phyloP scores from a whole-genome alignment of 306 rosid genomes.

The Cucumis melo region DNA sequence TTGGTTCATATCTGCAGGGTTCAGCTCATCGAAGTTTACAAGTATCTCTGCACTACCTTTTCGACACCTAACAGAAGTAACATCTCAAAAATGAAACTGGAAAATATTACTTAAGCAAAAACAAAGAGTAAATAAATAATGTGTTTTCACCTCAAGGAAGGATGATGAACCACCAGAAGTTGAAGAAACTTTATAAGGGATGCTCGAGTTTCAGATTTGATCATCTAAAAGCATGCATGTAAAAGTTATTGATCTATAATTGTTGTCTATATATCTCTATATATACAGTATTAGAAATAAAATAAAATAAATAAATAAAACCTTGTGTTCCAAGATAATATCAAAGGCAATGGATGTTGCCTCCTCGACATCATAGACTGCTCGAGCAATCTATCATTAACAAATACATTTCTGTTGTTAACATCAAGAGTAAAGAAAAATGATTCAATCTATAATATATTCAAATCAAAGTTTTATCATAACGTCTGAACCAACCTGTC shows the following conservation, averaged over 20 bases:
- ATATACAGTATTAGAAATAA: not conserved
- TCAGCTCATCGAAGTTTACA: conserved; percentile 69
- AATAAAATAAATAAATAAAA: conserved; percentile 7
- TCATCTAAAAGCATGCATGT: conserved; percentile 38
- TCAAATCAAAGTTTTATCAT: conserved; percentile 9
- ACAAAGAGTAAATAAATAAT: conserved; percentile 1
- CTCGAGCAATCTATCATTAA: conserved; percentile 61
- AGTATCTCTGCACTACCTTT: conserved; percentile 85
- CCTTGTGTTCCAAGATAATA: conserved; percentile 68
- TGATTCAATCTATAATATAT: not conserved
- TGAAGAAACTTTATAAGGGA: conserved; percentile 77
- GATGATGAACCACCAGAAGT: conserved; percentile 79
- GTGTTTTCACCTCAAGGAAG: conserved; percentile 59
- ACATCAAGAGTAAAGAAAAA: conserved; percentile 12
- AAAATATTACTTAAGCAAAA: conserved; percentile 4
- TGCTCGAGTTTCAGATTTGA: conserved; percentile 69
- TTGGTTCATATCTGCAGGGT: conserved; percentile 38
- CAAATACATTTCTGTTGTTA: conserved; percentile 20
- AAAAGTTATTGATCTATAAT: not conserved
- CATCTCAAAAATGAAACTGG: conserved; percentile 12
- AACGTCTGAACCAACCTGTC: conserved; percentile 45
- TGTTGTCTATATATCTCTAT: not conserved
- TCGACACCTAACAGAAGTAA: conserved; percentile 60
- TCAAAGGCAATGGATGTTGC: conserved; percentile 82
- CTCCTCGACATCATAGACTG: conserved; percentile 92